These are phyloP conservation scores for Penicillium sp. DNA, from an alignment of 2,329 filamentous ascomycete species.

Conservation along the genomic window DNA sequence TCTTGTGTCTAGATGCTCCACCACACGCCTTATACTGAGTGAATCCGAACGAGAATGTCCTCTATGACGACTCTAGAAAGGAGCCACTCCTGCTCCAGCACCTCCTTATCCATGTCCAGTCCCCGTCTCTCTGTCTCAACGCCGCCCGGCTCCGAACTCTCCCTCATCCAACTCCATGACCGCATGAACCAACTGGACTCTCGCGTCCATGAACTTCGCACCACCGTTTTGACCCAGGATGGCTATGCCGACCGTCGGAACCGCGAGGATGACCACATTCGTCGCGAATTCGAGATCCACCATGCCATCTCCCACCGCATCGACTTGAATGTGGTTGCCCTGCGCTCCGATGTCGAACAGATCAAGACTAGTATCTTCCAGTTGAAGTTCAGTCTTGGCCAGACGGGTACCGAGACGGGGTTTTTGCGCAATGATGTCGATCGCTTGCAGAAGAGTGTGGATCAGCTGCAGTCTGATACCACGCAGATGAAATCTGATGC, in stretches of 20 bases:
- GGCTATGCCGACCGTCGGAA: conserved; percentile 37
- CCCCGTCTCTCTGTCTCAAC: conserved; percentile 35
- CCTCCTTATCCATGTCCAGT: conserved; percentile 34
- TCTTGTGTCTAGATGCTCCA: conserved; percentile 6
- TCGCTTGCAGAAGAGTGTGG: conserved; percentile 35
- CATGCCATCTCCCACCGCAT: conserved; percentile 33
- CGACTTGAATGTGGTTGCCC: conserved; percentile 32
- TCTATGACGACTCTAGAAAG: conserved; percentile 36
- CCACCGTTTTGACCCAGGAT: conserved; percentile 36
- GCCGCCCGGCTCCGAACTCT: conserved; percentile 33
- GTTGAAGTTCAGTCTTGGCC: conserved; percentile 30
- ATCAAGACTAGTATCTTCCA: conserved; percentile 34
- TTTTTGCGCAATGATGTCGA: conserved; percentile 35
- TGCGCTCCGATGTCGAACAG: conserved; percentile 35
- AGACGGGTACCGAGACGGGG: conserved; percentile 31
- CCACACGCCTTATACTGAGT: background rate
- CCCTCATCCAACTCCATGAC: conserved; percentile 35
- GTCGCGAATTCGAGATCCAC: conserved; percentile 36
- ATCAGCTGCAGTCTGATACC: conserved; percentile 34
- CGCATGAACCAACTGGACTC: conserved; percentile 37
- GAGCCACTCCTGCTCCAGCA: conserved; percentile 35
- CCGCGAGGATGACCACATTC: conserved; percentile 37
- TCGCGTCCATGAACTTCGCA: conserved; percentile 35
- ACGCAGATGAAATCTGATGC: conserved; percentile 33
- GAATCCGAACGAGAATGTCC: conserved; percentile 10